A percentile compares a stretch with the other conserved stretches of the same genome.
These are phyloP conservation scores for Xerocomus brunneocitrinus DNA, from an alignment of 768 basidiomycete species.

Conservation along the genomic window DNA sequence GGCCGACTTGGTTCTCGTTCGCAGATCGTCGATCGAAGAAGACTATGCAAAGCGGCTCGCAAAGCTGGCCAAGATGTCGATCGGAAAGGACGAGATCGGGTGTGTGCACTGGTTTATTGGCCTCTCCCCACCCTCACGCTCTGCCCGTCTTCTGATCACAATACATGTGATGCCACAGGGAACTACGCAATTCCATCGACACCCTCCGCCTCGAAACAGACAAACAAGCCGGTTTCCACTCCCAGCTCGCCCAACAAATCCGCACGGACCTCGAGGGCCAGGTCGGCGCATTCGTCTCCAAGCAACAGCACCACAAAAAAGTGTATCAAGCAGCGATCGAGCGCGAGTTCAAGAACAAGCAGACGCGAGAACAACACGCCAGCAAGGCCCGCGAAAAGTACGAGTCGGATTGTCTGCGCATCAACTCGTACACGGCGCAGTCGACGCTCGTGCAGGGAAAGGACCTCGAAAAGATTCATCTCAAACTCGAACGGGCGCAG, in stretches of 20 bases:
- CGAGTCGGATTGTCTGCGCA: conserved; percentile 85
- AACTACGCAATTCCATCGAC: conserved; percentile 76
- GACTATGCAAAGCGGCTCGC: conserved; percentile 87
- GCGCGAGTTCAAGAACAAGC: conserved; percentile 87
- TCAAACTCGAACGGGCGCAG: conserved; percentile 84
- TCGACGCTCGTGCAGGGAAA: conserved; percentile 87
- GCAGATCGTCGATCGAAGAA: conserved; percentile 85
- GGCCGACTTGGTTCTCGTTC: conserved; percentile 4
- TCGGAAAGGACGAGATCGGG: conserved; percentile 95
- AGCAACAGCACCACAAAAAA: conserved; percentile 71
- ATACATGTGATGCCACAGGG: conserved; percentile 41
- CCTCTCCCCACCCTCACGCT: not conserved
- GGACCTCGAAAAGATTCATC: conserved; percentile 84
- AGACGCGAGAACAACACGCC: conserved; percentile 81
- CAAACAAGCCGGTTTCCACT: conserved; percentile 69
- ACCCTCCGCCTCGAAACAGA: conserved; percentile 81
- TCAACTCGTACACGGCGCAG: conserved; percentile 93
- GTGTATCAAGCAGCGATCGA: conserved; percentile 72
- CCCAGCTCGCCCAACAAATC: conserved; percentile 69
- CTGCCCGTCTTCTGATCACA: conserved; percentile 1
- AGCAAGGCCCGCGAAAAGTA: conserved; percentile 90
- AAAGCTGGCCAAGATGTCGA: conserved; percentile 67
- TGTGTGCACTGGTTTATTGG: conserved; percentile 37
- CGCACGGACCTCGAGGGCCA: conserved; percentile 70
- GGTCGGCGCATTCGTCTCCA: conserved; percentile 52